Conservation (phyloP, 768 basidiomycete species). For the Macrocybe gigantea region DNA sequence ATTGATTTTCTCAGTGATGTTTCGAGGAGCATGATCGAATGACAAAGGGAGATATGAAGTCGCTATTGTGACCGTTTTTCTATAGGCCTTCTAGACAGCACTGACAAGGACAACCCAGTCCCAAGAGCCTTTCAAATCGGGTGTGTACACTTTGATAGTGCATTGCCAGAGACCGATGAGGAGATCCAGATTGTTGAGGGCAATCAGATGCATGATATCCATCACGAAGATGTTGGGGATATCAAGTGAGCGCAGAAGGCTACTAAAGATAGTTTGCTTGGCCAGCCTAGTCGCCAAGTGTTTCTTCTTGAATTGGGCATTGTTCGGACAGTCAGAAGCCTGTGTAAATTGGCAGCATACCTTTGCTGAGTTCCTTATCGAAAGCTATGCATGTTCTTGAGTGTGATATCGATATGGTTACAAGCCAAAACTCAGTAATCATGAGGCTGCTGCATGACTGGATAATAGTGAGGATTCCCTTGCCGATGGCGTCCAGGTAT, state of each 20-base stretch:
- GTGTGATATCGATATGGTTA: conserved; percentile 16
- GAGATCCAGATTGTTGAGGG: conserved; percentile 30
- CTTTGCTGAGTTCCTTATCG: not conserved
- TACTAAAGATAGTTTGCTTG: conserved; percentile 29
- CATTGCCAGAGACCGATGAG: conserved; percentile 28
- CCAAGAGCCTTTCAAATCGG: conserved; percentile 15
- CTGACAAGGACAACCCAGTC: conserved; percentile 21
- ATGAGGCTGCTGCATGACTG: conserved; percentile 17
- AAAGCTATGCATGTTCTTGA: conserved; percentile 4
- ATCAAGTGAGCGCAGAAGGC: conserved; percentile 19
- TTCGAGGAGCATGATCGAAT: conserved; percentile 34
- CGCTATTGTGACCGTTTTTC: conserved; percentile 20
- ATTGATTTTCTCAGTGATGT: conserved; percentile 32
- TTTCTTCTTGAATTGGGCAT: not conserved
- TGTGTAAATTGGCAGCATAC: conserved; percentile 5
- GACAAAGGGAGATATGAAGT: conserved; percentile 30
- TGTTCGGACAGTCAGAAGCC: conserved; percentile 1
- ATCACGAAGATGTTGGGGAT: conserved; percentile 28
- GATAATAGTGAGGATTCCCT: conserved; percentile 22
- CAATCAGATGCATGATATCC: conserved; percentile 37
- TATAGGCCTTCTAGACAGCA: conserved; percentile 26
- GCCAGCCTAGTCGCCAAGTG: conserved; percentile 28
- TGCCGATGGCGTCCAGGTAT: conserved; percentile 19
- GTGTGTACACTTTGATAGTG: conserved; percentile 18
- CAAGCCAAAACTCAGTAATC: conserved; percentile 19